Conservation (phyloP, 495 filamentous ascomycete genomes). For the Venustampulla echinocandica region DNA sequence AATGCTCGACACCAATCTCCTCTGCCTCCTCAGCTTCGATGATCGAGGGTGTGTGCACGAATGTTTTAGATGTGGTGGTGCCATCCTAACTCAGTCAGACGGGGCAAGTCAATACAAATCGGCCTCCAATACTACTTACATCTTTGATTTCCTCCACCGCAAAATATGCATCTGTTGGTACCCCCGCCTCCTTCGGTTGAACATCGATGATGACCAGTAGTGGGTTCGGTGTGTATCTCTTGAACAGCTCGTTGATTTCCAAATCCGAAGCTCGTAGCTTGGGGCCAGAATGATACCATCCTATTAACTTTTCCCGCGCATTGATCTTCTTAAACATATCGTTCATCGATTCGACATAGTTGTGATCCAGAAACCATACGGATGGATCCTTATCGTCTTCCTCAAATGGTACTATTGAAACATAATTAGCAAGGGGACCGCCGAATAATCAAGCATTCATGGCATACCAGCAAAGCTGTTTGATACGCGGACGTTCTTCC, state of each 20-base stretch:
- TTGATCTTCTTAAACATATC: slow-evolving; percentile 99
- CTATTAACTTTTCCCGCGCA: slow-evolving; percentile 95
- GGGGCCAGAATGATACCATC: slow-evolving; percentile 98
- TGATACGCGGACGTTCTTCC: slow-evolving; percentile 89
- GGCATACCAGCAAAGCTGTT: slow-evolving; percentile 93
- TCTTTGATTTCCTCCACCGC: slow-evolving; percentile 99
- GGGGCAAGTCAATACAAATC: background rate
- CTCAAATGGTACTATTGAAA: slow-evolving; percentile 78
- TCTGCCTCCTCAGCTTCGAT: slow-evolving; percentile 99
- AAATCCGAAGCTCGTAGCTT: slow-evolving; percentile 95
- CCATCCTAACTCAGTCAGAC: slow-evolving; percentile 61
- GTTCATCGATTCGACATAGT: slow-evolving; percentile 98
- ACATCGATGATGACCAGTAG: slow-evolving; percentile 97
- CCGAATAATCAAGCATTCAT: slow-evolving; percentile 1
- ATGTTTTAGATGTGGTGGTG: slow-evolving; percentile 92
- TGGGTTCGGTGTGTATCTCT: slow-evolving; percentile 95
- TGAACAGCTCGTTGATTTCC: slow-evolving; percentile 99
- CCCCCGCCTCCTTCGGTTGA: slow-evolving; percentile 94
- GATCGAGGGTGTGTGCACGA: slow-evolving; percentile 97
- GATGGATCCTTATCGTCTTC: slow-evolving; percentile 98
- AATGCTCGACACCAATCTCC: slow-evolving; percentile 97
- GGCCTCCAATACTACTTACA: slow-evolving; percentile 46
- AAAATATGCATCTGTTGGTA: slow-evolving; percentile 98
- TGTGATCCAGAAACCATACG: slow-evolving; percentile 98
- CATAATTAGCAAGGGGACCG: background rate